Percentiles rank a stretch among this genome's conserved stretches.
Conservation (phyloP, 2,329 filamentous ascomycete genomes). For the Fusarium duplospermum region DNA sequence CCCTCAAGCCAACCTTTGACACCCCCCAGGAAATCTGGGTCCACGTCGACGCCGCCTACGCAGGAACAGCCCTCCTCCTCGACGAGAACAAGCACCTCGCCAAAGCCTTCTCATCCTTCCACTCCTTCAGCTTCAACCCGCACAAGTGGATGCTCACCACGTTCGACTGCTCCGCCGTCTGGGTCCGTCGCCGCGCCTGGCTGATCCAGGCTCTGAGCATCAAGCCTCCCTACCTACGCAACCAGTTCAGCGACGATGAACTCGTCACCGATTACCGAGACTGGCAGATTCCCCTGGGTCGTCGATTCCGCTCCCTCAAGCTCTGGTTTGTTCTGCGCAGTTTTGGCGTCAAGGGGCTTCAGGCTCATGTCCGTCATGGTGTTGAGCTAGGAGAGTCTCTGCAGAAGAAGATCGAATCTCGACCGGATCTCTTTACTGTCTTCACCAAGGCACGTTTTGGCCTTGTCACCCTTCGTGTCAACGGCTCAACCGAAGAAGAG, state of each 20-base stretch:
- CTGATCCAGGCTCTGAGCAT: constrained; percentile 85
- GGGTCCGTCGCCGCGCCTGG: constrained; percentile 78
- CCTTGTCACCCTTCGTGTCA: constrained; percentile 79
- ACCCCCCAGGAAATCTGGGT: constrained; percentile 77
- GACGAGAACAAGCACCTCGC: constrained; percentile 82
- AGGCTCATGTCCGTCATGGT: constrained; percentile 76
- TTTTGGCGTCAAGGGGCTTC: constrained; percentile 83
- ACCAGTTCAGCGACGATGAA: constrained; percentile 82
- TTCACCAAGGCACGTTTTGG: constrained; percentile 81
- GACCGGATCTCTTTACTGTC: constrained; percentile 79
- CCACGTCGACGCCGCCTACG: constrained; percentile 94
- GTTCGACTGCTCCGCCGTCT: constrained; percentile 87
- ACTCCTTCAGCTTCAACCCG: constrained; percentile 95
- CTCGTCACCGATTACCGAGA: constrained; percentile 95
- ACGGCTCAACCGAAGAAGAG: constrained; percentile 58
- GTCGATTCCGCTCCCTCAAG: constrained; percentile 89
- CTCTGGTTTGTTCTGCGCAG: constrained; percentile 93
- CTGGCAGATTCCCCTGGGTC: constrained; percentile 95
- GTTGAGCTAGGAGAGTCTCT: constrained; percentile 79
- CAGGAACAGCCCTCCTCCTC: constrained; percentile 84
- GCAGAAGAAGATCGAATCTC: constrained; percentile 65
- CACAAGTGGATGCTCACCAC: constrained; percentile 98
- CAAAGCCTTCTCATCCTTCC: constrained; percentile 72
- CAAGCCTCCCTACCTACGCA: constrained; percentile 83
- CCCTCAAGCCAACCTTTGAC: constrained; percentile 50